Percentiles rank a stretch among this genome's conserved stretches.
These are phyloP conservation scores for Aspergillus bertholletiae DNA, from an alignment of 495 filamentous ascomycete genomes.

Conservation along the genomic window DNA sequence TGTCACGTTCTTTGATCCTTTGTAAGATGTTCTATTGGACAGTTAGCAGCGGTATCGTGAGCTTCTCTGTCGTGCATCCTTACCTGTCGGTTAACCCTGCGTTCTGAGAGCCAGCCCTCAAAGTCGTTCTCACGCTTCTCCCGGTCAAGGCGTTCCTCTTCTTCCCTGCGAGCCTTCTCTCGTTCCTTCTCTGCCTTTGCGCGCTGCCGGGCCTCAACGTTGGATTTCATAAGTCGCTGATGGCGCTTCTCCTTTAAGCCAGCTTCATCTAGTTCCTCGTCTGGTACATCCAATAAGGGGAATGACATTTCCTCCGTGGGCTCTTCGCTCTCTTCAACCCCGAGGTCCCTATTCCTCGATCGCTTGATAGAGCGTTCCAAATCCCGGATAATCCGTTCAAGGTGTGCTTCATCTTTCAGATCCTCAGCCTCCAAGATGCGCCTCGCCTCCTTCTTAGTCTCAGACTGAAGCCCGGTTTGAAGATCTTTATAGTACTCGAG, in stretches of 20 bases:
- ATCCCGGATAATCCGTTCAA: constrained; percentile 79
- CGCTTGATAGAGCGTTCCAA: constrained; percentile 84
- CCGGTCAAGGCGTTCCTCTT: constrained; percentile 76
- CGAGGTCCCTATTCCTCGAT: constrained; percentile 87
- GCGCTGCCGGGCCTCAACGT: constrained; percentile 84
- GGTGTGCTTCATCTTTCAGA: constrained; percentile 78
- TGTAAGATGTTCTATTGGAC: constrained; percentile 54
- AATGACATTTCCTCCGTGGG: constrained; percentile 75
- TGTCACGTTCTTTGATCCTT: constrained; percentile 87
- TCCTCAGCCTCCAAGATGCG: constrained; percentile 85
- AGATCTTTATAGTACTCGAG: constrained; percentile 89
- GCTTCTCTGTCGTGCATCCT: constrained; percentile 4
- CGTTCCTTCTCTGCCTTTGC: constrained; percentile 94
- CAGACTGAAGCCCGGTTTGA: constrained; percentile 59
- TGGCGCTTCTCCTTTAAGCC: constrained; percentile 84
- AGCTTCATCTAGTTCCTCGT: constrained; percentile 90
- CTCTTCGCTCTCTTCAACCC: constrained; percentile 74
- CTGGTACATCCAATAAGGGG: constrained; percentile 81
- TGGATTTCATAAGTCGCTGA: constrained; percentile 88
- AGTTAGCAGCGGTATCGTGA: background rate
- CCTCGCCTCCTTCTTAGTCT: constrained; percentile 84
- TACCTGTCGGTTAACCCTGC: constrained; percentile 67
- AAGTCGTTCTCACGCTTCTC: constrained; percentile 81
- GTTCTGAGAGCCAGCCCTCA: constrained; percentile 81
- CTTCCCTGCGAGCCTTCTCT: constrained; percentile 77